Evolutionary conservation across 2,329 filamentous ascomycete species (phyloP).

Genomic region (Neonectria sp.): DNA sequence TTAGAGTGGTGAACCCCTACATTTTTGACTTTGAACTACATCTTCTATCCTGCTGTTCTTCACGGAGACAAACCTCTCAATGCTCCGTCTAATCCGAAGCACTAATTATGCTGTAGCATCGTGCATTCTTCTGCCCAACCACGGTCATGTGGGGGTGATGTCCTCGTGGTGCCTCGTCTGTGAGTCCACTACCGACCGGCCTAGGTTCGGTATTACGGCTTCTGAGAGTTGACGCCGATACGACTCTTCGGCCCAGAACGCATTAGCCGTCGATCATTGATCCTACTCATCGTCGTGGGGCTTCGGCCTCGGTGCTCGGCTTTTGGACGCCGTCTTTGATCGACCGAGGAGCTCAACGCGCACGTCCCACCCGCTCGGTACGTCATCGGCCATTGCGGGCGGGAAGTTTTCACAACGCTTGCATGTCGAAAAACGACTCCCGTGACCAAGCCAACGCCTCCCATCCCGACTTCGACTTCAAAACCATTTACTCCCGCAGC

Average conservation of each 20-base stretch:
- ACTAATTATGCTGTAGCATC: background rate
- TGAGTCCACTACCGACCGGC: background rate
- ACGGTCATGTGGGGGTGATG: background rate
- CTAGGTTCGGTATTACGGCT: background rate
- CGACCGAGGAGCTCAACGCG: background rate
- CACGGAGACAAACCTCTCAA: background rate
- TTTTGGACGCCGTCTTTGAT: background rate
- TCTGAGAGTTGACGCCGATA: background rate
- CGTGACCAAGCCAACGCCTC: background rate
- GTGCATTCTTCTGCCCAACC: background rate
- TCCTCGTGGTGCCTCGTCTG: background rate
- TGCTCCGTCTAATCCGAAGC: background rate
- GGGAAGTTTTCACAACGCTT: background rate
- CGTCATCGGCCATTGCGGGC: conserved; percentile 2
- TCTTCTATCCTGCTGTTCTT: background rate
- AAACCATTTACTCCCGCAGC: conserved; percentile 31
- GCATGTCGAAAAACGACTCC: background rate
- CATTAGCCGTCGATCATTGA: background rate
- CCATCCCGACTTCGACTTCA: conserved; percentile 6
- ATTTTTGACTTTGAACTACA: background rate
- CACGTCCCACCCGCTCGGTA: conserved; percentile 11
- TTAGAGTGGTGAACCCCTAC: background rate
- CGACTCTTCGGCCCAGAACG: background rate
- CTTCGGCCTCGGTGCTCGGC: background rate
- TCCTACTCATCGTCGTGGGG: background rate